These are phyloP conservation scores for Emergomyces africanus DNA, from an alignment of 2,329 filamentous ascomycete genomes.

Conservation along the genomic window DNA sequence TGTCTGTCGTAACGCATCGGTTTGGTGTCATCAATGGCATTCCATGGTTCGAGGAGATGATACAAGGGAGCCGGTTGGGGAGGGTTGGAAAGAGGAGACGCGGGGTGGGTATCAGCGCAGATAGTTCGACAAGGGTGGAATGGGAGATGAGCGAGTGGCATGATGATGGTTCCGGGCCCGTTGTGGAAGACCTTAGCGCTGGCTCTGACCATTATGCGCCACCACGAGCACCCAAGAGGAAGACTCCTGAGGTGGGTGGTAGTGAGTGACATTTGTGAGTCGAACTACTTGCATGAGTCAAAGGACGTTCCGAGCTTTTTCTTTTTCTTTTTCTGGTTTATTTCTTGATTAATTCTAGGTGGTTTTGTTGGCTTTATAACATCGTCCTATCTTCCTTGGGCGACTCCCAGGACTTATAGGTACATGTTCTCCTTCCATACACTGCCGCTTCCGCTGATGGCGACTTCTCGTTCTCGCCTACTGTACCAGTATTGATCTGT, in stretches of 20 bases:
- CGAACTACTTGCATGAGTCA: background rate
- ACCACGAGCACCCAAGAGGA: conserved; percentile 7
- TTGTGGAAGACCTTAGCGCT: background rate
- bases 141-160: conserved; percentile 77
- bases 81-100: conserved; percentile 48
- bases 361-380: background rate
- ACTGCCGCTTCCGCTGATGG: background rate
- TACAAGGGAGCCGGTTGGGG: conserved; percentile 62
- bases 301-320: background rate
- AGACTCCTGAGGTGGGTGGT: conserved; percentile 10
- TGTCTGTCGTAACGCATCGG: conserved; percentile 26
- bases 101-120: conserved; percentile 46
- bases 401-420: background rate
- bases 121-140: conserved; percentile 55
- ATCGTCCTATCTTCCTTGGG: background rate
- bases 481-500: background rate
- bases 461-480: background rate
- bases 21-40: conserved; percentile 41
- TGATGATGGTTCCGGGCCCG: conserved; percentile 26
- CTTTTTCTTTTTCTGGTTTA: no score
- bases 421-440: background rate
- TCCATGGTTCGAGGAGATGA: conserved; percentile 75
- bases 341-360: background rate
- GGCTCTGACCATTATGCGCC: background rate
- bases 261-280: background rate